Percentiles rank a stretch among this genome's conserved stretches.
Conservation (phyloP, 208 protist species). For the Acanthamoeba healyi region DNA sequence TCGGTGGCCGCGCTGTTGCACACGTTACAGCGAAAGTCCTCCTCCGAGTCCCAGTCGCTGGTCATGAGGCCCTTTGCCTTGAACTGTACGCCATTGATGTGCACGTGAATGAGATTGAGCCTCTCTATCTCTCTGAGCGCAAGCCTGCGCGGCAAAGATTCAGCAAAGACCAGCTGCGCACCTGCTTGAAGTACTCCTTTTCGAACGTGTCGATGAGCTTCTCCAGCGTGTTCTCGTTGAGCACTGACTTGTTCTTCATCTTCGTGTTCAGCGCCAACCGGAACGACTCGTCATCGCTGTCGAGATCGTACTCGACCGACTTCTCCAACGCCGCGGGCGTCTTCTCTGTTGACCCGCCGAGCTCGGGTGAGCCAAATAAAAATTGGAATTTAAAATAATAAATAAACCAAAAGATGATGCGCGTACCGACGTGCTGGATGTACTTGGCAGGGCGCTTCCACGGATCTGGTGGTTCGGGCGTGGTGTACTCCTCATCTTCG, state of each 20-base stretch:
- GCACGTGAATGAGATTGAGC: not conserved
- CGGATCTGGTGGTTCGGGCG: not conserved
- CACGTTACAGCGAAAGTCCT: constrained; percentile 39
- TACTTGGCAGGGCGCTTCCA: not conserved
- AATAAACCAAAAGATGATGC: not conserved
- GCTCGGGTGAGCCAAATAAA: not conserved
- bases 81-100: not conserved
- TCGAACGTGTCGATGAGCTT: constrained; percentile 31
- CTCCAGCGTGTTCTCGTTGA: constrained; percentile 15
- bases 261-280: not conserved
- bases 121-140: too few species aligned
- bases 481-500: constrained; percentile 12
- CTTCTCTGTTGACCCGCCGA: not conserved
- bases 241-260: not conserved
- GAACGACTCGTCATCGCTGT: constrained; percentile 30
- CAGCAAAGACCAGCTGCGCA: not conserved
- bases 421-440: not conserved
- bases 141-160: too few species aligned
- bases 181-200: constrained; percentile 45
- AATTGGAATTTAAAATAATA: not conserved
- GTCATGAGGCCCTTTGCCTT: not conserved
- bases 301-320: constrained; percentile 25
- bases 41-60: constrained; percentile 43
- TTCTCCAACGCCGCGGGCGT: not conserved
- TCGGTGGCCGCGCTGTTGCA: constrained; percentile 26